phyloP scores from a whole-genome alignment of 2,329 filamentous ascomycete genomes.

The Beauveria medogensis region DNA sequence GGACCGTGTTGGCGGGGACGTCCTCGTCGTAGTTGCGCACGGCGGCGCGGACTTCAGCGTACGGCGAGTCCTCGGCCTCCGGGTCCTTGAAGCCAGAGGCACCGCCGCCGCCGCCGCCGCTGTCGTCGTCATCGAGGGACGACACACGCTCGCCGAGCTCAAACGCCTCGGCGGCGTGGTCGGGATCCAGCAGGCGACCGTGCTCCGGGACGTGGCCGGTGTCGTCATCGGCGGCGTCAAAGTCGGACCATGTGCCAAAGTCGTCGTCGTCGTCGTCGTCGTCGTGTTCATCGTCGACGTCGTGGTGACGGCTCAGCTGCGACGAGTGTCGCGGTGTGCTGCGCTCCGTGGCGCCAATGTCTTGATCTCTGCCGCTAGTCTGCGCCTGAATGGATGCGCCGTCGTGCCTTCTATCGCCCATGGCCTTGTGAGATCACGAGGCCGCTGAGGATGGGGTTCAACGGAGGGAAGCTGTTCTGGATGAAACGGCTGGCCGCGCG shows the following conservation, averaged over 20 bases:
- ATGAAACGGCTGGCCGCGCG: not conserved
- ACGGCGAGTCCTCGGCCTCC: slow-evolving; percentile 52
- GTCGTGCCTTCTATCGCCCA: not conserved
- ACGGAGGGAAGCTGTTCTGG: not conserved
- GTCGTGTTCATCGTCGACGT: not conserved
- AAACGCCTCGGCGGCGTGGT: slow-evolving; percentile 25
- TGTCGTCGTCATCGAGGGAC: slow-evolving; percentile 17
- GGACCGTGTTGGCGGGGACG: slow-evolving; percentile 56
- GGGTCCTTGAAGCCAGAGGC: slow-evolving; percentile 27
- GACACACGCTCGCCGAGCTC: slow-evolving; percentile 5
- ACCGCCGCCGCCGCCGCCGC: slow-evolving; percentile 17
- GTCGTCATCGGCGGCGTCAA: slow-evolving; percentile 20
- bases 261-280: not conserved
- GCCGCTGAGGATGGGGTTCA: too few relatives aligned
- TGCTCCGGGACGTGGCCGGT: slow-evolving; percentile 43
- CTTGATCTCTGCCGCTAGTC: slow-evolving; percentile 4
- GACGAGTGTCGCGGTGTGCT: slow-evolving; percentile 8
- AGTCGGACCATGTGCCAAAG: slow-evolving; percentile 6
- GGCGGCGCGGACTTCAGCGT: slow-evolving; percentile 57
- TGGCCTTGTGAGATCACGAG: not conserved
- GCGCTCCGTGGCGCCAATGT: not conserved
- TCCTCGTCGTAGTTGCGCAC: slow-evolving; percentile 58
- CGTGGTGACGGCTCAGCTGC: not conserved
- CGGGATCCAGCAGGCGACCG: slow-evolving; percentile 49
- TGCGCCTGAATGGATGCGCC: not conserved